Evolutionary conservation across 202 grass and related monocot species (phyloP).

Genomic region (Hordeum pubiflorum): DNA sequence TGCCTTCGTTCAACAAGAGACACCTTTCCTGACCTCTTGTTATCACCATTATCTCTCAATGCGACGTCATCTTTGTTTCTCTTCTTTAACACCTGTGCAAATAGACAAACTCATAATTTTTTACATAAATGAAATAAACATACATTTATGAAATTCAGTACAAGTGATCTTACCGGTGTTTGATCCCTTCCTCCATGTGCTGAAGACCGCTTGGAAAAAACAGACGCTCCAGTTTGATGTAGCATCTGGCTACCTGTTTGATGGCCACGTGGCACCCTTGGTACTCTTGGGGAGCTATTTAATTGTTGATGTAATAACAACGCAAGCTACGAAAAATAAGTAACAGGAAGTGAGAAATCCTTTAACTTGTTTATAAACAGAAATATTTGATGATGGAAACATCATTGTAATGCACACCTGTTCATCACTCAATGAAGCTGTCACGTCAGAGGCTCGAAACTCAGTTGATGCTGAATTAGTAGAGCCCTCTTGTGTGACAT

Average conservation of each 20-base stretch:
- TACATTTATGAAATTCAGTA: not conserved
- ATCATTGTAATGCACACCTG: constrained; percentile 44
- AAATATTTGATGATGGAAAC: constrained; percentile 1
- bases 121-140: constrained; percentile 21
- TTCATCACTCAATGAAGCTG: constrained; percentile 83
- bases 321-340: constrained; percentile 63
- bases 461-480: constrained; percentile 41
- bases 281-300: constrained; percentile 97
- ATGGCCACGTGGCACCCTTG: constrained; percentile 81
- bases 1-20: constrained; percentile 39
- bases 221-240: constrained; percentile 43
- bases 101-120: constrained; percentile 17
- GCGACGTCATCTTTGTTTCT: constrained; percentile 60
- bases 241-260: constrained; percentile 61
- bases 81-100: constrained; percentile 73
- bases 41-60: constrained; percentile 60
- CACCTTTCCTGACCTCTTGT: constrained; percentile 41
- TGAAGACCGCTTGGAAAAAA: constrained; percentile 81
- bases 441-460: constrained; percentile 40
- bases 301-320: constrained; percentile 95
- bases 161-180: constrained; percentile 38
- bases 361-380: constrained; percentile 1
- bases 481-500: constrained; percentile 39
- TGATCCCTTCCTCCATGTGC: constrained; percentile 67
- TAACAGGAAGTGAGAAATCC: constrained; percentile 20